phyloP scores from a whole-genome alignment of 148 eudicot genomes.

The Chenopodium album region DNA sequence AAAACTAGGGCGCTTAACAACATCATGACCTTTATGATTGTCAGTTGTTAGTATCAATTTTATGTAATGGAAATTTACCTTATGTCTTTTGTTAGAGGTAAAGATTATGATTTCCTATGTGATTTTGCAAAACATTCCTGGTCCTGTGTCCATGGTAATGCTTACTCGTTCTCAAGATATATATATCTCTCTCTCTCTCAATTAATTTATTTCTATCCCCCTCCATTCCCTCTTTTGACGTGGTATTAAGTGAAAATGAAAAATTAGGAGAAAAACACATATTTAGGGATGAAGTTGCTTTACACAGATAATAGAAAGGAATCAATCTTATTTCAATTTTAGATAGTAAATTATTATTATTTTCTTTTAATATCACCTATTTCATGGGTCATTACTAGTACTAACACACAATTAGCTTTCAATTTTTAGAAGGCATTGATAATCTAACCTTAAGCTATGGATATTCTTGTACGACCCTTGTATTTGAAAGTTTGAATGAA shows the following conservation, averaged over 20 bases:
- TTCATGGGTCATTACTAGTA: neutral
- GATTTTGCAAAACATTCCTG: neutral
- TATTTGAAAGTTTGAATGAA: neutral
- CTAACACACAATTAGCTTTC: neutral
- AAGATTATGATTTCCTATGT: neutral
- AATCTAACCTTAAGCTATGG: neutral
- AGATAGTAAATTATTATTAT: neutral
- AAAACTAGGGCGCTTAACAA: no score
- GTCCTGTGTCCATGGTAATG: neutral
- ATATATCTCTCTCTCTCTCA: neutral
- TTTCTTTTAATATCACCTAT: neutral
- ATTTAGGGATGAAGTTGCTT: neutral
- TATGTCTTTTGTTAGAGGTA: no score
- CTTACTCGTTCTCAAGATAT: neutral
- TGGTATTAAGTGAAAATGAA: neutral
- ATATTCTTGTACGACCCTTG: neutral
- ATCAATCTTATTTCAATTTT: neutral
- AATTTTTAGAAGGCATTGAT: neutral
- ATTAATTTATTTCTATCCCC: no score
- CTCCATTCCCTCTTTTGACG: neutral
- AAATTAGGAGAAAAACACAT: neutral
- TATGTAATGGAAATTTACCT: no score
- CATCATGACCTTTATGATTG: no score
- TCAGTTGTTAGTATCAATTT: no score
- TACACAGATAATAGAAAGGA: neutral